phyloP scores from a whole-genome alignment of 1,284 basidiomycete genomes.

The Cerrena zonata region DNA sequence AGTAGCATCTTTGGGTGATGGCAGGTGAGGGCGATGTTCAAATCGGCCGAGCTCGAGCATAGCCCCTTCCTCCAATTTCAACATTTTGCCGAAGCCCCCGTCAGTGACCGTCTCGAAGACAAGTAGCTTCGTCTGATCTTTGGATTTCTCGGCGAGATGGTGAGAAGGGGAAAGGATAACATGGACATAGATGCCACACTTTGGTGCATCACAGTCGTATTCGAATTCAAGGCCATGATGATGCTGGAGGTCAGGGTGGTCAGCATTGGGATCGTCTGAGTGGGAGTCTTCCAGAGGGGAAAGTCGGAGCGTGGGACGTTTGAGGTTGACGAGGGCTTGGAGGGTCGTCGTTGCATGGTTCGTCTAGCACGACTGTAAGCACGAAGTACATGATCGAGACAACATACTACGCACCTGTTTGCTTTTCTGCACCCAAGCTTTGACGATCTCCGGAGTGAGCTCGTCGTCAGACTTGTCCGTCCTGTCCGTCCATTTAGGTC shows the following conservation, averaged over 20 bases:
- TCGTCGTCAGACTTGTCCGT: conserved; percentile 52
- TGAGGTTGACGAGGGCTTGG: conserved; percentile 86
- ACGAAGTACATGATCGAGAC: not conserved
- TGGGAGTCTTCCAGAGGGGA: conserved; percentile 55
- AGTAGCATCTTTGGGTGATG: not conserved
- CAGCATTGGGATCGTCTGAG: conserved; percentile 32
- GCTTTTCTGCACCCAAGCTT: conserved; percentile 76
- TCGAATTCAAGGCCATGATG: conserved; percentile 80
- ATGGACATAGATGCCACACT: conserved; percentile 71
- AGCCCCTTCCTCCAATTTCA: conserved; percentile 71
- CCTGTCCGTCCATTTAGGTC: conserved; percentile 40
- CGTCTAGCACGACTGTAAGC: not conserved
- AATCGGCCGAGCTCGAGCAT: conserved; percentile 66
- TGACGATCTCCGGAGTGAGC: conserved; percentile 72
- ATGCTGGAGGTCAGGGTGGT: conserved; percentile 41
- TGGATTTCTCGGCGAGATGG: conserved; percentile 37
- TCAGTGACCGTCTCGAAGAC: conserved; percentile 72
- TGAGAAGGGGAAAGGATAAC: conserved; percentile 62
- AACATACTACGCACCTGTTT: conserved; percentile 59
- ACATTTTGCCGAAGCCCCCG: conserved; percentile 73
- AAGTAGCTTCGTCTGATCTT: conserved; percentile 46
- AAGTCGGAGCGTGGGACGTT: conserved; percentile 72
- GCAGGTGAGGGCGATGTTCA: conserved; percentile 33
- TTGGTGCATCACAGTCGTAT: conserved; percentile 82
- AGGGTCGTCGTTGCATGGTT: conserved; percentile 79